Base-by-base conservation (phyloP, 345 rosid species). In the Eucalyptus decipiens region DNA sequence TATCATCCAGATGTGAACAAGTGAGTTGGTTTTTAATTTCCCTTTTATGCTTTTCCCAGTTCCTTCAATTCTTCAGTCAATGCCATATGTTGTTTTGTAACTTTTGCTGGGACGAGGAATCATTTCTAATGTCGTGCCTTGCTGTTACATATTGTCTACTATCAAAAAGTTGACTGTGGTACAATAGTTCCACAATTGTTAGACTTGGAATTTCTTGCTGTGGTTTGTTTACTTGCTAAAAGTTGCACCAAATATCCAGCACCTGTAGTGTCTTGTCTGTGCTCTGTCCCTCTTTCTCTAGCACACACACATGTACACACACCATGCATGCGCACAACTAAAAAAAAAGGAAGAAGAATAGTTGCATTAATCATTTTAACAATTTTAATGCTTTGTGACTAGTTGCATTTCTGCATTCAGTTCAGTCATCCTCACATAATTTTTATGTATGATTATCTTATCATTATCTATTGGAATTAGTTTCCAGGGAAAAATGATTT, bases 1-100 rank as follows among this genome's bases (percentile, higher is more conserved):
- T 96, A 93, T 90, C 99, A 98, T 93, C 99, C 99, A 12, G 99
- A 98, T 88, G 99, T 98, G 88, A 98, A 98, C 95, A 98, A 98
- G 99, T 97, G 89, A 95, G 97, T 93, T 60, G 50, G 37, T 83
- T 26, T 76, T 88, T 52, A 43, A 51, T 85, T n/a, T 34, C 86
- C 6, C 24, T 40, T 65, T 34, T 49, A 24, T 60, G 88, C 34
- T 80, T 60, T 54, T 52, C 85, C 28, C 47, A 76, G 45, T 76
- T 40, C 43, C 21, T 40, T 40, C 28, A 32, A 37, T 58, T 30
- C n/a, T 37, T 19, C 9, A 18, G 7, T 30, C 54, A 56, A 42
- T 47, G 85, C 62, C 62, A 86, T 86, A 52, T 52, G 56, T 21
- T 76, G 83, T 76, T 76, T 76, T 21, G 47, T 76, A 76, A 76